Conservation (phyloP, 495 filamentous ascomycete genomes). For the Penicilliopsis zonata region DNA sequence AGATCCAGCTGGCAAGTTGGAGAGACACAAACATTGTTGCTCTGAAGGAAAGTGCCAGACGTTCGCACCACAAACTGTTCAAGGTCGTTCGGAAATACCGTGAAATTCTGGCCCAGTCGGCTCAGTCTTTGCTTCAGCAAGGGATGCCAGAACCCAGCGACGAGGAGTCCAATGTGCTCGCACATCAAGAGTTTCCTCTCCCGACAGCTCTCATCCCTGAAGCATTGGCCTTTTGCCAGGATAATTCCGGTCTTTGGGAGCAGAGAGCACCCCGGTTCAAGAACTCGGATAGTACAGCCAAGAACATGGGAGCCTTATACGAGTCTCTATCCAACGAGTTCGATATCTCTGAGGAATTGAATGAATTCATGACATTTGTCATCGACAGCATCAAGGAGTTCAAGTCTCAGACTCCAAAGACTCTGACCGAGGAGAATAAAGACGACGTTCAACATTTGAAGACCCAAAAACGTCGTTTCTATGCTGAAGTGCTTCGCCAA, state of each 20-base stretch:
- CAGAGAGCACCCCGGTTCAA: constrained; percentile 54
- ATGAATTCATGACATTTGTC: constrained; percentile 54
- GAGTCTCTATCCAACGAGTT: constrained; percentile 37
- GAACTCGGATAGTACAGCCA: constrained; percentile 52
- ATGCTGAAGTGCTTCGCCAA: constrained; percentile 71
- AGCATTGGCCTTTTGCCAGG: constrained; percentile 39
- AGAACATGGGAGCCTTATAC: constrained; percentile 48
- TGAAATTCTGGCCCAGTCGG: constrained; percentile 56
- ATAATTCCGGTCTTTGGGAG: constrained; percentile 40
- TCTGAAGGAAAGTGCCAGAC: constrained; percentile 72
- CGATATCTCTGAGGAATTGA: constrained; percentile 47
- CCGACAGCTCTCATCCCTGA: constrained; percentile 22
- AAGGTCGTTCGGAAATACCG: constrained; percentile 85
- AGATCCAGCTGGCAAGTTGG: constrained; percentile 84
- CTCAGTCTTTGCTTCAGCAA: constrained; percentile 48
- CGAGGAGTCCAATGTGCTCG: constrained; percentile 10
- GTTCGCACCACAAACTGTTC: constrained; percentile 85
- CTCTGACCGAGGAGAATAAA: constrained; percentile 72
- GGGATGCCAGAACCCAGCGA: constrained; percentile 46
- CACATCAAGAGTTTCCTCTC: constrained; percentile 7
- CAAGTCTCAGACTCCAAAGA: constrained; percentile 66
- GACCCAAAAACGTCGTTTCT: constrained; percentile 78
- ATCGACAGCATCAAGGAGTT: constrained; percentile 56
- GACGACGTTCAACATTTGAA: constrained; percentile 75
- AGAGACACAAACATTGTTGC: constrained; percentile 91